Evolutionary conservation across 768 basidiomycete genomes (phyloP).

Genomic region (Boletus rubescentipes): DNA sequence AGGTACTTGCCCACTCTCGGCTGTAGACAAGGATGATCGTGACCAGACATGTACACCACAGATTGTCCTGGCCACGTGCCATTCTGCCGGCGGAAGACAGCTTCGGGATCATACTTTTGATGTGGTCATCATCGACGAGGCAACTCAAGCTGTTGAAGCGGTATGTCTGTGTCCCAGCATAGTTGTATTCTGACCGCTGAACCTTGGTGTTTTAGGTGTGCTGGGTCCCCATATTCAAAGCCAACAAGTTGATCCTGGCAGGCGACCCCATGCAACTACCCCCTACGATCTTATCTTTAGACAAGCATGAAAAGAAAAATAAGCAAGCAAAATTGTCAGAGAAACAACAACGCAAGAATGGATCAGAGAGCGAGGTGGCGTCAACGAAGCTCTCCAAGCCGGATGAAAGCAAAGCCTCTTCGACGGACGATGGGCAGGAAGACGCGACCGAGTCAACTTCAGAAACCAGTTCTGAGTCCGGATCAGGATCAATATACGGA

Average conservation of each 20-base stretch:
- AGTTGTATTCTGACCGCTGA: background rate
- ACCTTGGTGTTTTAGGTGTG: slow-evolving; percentile 39
- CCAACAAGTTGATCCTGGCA: slow-evolving; percentile 84
- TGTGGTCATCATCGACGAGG: slow-evolving; percentile 95
- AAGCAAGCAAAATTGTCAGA: slow-evolving; percentile 2
- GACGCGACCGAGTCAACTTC: slow-evolving; percentile 6
- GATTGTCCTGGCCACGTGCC: slow-evolving; percentile 92
- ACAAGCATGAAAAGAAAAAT: slow-evolving; percentile 39
- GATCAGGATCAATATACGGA: slow-evolving; percentile 17
- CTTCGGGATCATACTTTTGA: slow-evolving; percentile 80
- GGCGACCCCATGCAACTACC: slow-evolving; percentile 97
- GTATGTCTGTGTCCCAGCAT: slow-evolving; percentile 52
- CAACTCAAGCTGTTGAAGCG: slow-evolving; percentile 94
- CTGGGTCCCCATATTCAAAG: slow-evolving; percentile 95
- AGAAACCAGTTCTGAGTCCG: slow-evolving; percentile 14
- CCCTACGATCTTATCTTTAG: slow-evolving; percentile 80
- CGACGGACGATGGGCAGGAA: background rate
- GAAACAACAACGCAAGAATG: background rate
- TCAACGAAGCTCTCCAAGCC: background rate
- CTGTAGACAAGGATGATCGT: background rate
- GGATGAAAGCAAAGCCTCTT: background rate
- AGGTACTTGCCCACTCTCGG: slow-evolving; percentile 42
- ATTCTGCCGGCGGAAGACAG: slow-evolving; percentile 86
- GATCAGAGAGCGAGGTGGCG: background rate
- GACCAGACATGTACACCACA: slow-evolving; percentile 34